Evolutionary conservation across 2,329 filamentous ascomycete genomes (phyloP), one percentile per base, ranked within the genome.

Genomic region (Microcera coccophila): DNA sequence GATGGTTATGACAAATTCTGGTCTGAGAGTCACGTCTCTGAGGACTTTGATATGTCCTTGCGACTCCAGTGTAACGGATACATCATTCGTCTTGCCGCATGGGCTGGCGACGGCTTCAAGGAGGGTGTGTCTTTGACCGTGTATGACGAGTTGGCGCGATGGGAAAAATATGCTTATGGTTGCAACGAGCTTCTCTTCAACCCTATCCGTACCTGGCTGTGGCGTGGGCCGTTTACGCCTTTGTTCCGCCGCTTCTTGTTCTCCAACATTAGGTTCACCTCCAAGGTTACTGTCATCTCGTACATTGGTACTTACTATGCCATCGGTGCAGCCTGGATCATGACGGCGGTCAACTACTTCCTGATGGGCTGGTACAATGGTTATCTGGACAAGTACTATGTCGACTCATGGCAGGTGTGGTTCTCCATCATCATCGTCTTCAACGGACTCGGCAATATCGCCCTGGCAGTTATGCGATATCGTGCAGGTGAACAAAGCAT

Each of bases 121-220:
- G 87, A 91, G 62, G 87, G 87, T 51, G 87, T 91, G 41, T 90
- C 87, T 2, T 71, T 91, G 43, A 91, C 87, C 1, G 85, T 91
- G 9, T 90, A 91, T 60, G 87, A 91, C 64, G 87, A 91, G 64
- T 73, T 91, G 46, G 84, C 85, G 2, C 83, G 87, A 44, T 91
- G 87, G 87, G 87, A 91, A 61, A 91, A 91, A 66, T 90, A 90
- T 61, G 87, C 87, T 3, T 90, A 89, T 57, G 86, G 87, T 28
- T 90, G 87, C 67, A 87, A 86, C 62, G 87, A 90, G 68, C 73
- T 91, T 44, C 74, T 91, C 44, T 91, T 93, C 71, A 78, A 91
- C 60, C 87, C 87, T 3, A 71, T 91, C 47, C 76, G 78, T 47
- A 81, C 80, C 54, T 91, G 87, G 87, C 63, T 81, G 34, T 81